phyloP scores from a whole-genome alignment of 2,329 filamentous ascomycete species.

The Scytalidium lignicola region DNA sequence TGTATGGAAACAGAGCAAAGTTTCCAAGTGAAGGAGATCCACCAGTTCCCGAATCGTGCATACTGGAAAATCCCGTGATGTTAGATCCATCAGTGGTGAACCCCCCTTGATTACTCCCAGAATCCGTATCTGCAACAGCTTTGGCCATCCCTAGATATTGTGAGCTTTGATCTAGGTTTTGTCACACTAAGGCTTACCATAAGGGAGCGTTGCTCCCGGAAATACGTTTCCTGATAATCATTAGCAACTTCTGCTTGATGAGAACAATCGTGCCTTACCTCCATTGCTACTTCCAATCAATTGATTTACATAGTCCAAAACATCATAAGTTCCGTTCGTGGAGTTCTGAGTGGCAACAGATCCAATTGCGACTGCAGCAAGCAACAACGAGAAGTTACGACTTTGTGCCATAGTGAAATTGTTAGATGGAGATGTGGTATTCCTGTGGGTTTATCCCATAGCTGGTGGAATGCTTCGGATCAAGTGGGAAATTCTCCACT shows the following conservation, averaged over 20 bases:
- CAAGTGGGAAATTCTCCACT: background rate
- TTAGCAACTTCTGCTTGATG: background rate
- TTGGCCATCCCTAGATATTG: slow-evolving; percentile 38
- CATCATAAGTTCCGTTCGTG: slow-evolving; percentile 25
- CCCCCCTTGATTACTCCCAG: slow-evolving; percentile 49
- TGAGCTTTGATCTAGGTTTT: slow-evolving; percentile 1
- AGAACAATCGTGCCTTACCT: slow-evolving; percentile 26
- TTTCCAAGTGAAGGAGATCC: slow-evolving; percentile 61
- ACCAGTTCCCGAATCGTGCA: slow-evolving; percentile 42
- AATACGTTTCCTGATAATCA: slow-evolving; percentile 41
- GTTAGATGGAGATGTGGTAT: background rate
- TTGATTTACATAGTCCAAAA: slow-evolving; percentile 40
- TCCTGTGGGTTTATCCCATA: background rate
- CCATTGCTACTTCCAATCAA: slow-evolving; percentile 51
- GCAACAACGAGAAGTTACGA: background rate
- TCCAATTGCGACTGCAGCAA: background rate
- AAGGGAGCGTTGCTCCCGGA: slow-evolving; percentile 49
- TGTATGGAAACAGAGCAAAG: slow-evolving; percentile 66
- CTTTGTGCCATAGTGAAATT: background rate
- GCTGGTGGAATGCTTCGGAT: background rate
- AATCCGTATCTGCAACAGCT: slow-evolving; percentile 48
- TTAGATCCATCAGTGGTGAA: slow-evolving; percentile 44
- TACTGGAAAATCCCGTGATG: slow-evolving; percentile 25
- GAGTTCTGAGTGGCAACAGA: slow-evolving; percentile 11
- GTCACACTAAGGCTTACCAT: slow-evolving; percentile 27